These are phyloP conservation scores for Saccharomycopsis schoenii DNA, from an alignment of 805 yeast genomes.

Conservation along the genomic window DNA sequence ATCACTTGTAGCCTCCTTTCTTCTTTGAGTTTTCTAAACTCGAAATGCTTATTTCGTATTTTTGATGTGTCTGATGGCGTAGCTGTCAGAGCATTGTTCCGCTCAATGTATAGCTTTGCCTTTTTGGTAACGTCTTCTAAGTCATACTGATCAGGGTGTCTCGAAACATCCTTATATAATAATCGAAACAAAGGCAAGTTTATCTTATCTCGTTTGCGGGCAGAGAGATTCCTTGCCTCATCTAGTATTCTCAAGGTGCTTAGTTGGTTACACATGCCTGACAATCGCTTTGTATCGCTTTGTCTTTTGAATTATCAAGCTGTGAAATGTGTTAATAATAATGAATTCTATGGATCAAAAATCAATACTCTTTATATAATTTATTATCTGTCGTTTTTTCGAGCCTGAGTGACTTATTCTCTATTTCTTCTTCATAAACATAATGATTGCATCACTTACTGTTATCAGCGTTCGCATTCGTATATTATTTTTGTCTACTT, in stretches of 20 bases:
- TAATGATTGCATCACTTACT: too few relatives aligned
- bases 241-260: neutral
- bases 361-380: too few relatives aligned
- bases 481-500: too few relatives aligned
- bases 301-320: neutral
- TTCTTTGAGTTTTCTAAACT: neutral
- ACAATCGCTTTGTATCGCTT: neutral
- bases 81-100: neutral
- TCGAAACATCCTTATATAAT: neutral
- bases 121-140: neutral
- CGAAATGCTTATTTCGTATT: neutral
- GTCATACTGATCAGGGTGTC: neutral
- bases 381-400: too few relatives aligned
- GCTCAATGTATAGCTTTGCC: neutral
- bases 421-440: too few relatives aligned
- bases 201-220: neutral
- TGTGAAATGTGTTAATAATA: neutral
- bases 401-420: too few relatives aligned
- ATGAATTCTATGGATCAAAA: too few relatives aligned
- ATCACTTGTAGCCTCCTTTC: neutral
- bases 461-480: too few relatives aligned
- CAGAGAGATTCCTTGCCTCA: neutral
- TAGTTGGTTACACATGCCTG: neutral
- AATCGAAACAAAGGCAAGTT: neutral
- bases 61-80: neutral